phyloP scores from a whole-genome alignment of 805 yeast genomes.

The Hanseniaspora osmophila region DNA sequence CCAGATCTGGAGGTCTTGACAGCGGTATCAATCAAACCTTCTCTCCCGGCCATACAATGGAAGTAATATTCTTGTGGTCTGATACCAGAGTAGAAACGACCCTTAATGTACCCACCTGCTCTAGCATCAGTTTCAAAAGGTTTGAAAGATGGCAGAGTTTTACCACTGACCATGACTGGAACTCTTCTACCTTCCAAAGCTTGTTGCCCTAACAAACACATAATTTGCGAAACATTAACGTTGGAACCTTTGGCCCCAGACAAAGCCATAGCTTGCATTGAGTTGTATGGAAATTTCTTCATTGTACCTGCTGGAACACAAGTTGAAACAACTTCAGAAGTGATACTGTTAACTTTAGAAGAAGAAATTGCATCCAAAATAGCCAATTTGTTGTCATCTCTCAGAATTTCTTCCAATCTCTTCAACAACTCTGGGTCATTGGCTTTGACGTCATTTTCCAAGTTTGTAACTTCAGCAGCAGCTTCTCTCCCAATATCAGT shows the following conservation, averaged over 20 bases:
- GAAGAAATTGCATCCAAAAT: constrained; percentile 92
- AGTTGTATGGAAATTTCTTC: constrained; percentile 87
- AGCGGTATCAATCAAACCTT: constrained; percentile 98
- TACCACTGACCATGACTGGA: constrained; percentile 97
- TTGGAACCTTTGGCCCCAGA: constrained; percentile 99
- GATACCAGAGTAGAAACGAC: constrained; percentile 94
- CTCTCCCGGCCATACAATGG: constrained; percentile 99
- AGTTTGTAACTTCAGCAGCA: constrained; percentile 86
- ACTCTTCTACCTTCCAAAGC: constrained; percentile 98
- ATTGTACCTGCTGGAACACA: constrained; percentile 95
- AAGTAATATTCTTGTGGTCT: constrained; percentile 97
- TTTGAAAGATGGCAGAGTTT: constrained; percentile 89
- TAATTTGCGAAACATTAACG: constrained; percentile 96
- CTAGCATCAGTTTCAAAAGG: constrained; percentile 94
- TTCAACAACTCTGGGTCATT: constrained; percentile 66
- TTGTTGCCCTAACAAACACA: constrained; percentile 98
- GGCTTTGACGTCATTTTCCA: constrained; percentile 35
- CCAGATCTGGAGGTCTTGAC: constrained; percentile 98
- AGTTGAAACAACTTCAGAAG: constrained; percentile 84
- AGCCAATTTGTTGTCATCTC: constrained; percentile 86
- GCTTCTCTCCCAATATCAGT: constrained; percentile 79
- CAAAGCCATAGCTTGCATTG: constrained; percentile 97
- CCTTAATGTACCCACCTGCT: constrained; percentile 96
- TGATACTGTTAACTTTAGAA: constrained; percentile 78
- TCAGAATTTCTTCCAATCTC: constrained; percentile 84